phyloP scores from a whole-genome alignment of 768 basidiomycete species.

The Gautieria morchelliformis region DNA sequence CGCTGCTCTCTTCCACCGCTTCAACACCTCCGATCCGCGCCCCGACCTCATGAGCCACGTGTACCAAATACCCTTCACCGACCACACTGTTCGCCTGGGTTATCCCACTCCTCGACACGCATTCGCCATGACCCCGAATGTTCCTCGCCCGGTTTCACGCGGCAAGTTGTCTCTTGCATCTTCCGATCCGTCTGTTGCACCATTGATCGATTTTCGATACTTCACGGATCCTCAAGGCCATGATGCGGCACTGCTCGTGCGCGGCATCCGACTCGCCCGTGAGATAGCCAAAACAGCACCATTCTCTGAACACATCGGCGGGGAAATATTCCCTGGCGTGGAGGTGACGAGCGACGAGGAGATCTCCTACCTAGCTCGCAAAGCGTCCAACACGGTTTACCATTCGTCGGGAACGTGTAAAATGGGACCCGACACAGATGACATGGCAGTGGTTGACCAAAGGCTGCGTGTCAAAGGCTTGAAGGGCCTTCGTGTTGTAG shows the following conservation, averaged over 20 bases:
- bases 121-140: not conserved
- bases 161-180: constrained; percentile 1
- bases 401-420: constrained; percentile 30
- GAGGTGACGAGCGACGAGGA: constrained; percentile 18
- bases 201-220: constrained; percentile 16
- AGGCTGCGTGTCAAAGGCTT: constrained; percentile 38
- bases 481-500: constrained; percentile 30
- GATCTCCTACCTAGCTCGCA: constrained; percentile 18
- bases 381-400: constrained; percentile 17
- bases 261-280: not conserved
- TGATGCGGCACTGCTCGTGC: constrained; percentile 9
- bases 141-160: not conserved
- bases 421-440: constrained; percentile 23
- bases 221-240: constrained; percentile 20
- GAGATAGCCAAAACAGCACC: constrained; percentile 19
- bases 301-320: constrained; percentile 10
- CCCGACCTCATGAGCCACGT: not conserved
- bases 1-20: not conserved
- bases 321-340: constrained; percentile 8
- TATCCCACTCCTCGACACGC: not conserved
- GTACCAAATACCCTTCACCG: not conserved
- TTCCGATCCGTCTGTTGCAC: not conserved
- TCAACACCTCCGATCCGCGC: not conserved
- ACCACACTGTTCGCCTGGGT: not conserved
- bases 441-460: constrained; percentile 38